Evolutionary conservation across 2,329 filamentous ascomycete species (phyloP).

Genomic region (Talaromyces sp.): DNA sequence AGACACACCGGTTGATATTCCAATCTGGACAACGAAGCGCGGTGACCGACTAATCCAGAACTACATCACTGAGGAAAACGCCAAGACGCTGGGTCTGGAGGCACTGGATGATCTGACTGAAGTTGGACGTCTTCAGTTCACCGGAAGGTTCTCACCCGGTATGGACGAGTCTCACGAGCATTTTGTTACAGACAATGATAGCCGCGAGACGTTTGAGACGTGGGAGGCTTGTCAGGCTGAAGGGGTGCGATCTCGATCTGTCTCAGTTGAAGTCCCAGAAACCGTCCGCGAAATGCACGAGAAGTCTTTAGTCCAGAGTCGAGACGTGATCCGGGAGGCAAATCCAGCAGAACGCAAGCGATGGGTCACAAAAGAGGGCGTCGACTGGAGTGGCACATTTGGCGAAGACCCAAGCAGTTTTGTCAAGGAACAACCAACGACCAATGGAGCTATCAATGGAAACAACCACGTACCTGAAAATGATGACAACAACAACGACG

Average conservation of each 20-base stretch:
- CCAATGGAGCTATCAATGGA: constrained; percentile 31
- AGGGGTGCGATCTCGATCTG: constrained; percentile 68
- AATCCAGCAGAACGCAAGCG: constrained; percentile 60
- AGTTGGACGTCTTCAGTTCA: constrained; percentile 75
- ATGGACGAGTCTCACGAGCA: constrained; percentile 79
- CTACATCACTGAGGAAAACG: constrained; percentile 79
- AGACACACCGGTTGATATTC: constrained; percentile 72
- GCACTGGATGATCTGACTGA: constrained; percentile 72
- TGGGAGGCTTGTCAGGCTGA: constrained; percentile 91
- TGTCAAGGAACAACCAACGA: constrained; percentile 53
- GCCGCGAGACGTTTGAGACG: constrained; percentile 85
- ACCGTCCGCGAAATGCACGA: constrained; percentile 73
- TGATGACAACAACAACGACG: neutral
- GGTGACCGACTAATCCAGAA: constrained; percentile 77
- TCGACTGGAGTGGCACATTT: constrained; percentile 84
- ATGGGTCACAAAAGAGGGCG: constrained; percentile 74
- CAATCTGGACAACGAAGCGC: constrained; percentile 80
- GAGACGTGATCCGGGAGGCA: constrained; percentile 72
- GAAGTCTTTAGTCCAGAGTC: constrained; percentile 68
- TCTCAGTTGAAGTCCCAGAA: constrained; percentile 68
- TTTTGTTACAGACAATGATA: constrained; percentile 82
- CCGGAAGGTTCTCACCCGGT: constrained; percentile 78
- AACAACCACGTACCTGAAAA: neutral
- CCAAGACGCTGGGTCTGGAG: constrained; percentile 54
- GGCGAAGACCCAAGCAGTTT: constrained; percentile 66